phyloP scores from a whole-genome alignment of 495 filamentous ascomycete genomes.

The Xylaria sp. region DNA sequence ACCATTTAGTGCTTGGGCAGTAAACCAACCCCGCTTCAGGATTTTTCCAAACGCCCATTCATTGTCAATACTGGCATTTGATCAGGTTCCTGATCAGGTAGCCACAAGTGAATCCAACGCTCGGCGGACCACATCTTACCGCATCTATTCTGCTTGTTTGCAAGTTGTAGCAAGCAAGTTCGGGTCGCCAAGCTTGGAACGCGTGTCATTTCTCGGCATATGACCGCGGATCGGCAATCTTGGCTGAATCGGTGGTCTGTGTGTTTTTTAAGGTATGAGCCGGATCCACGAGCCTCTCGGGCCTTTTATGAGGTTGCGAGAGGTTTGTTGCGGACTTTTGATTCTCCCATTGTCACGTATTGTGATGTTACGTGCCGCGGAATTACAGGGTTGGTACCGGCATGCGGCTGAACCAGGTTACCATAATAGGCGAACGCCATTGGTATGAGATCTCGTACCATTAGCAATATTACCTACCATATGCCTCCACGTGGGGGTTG shows the following conservation, averaged over 20 bases:
- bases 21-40: neutral
- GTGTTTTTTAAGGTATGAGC: neutral
- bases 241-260: neutral
- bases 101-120: neutral
- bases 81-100: no score
- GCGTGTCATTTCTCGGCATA: neutral
- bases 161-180: neutral
- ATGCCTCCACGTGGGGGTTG: neutral
- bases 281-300: neutral
- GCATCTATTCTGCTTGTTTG: neutral
- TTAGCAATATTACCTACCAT: neutral
- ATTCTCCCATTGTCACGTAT: neutral
- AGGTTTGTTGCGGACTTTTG: neutral
- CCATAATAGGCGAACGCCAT: neutral
- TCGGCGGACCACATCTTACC: neutral
- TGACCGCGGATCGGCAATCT: neutral
- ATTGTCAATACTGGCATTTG: neutral
- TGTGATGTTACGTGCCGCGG: neutral
- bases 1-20: neutral
- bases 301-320: neutral
- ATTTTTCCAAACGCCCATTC: neutral
- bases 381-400: neutral
- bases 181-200: neutral
- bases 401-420: neutral
- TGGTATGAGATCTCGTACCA: neutral